Base-by-base conservation (phyloP, 1,139 yeast species). In the Candida anutae region DNA sequence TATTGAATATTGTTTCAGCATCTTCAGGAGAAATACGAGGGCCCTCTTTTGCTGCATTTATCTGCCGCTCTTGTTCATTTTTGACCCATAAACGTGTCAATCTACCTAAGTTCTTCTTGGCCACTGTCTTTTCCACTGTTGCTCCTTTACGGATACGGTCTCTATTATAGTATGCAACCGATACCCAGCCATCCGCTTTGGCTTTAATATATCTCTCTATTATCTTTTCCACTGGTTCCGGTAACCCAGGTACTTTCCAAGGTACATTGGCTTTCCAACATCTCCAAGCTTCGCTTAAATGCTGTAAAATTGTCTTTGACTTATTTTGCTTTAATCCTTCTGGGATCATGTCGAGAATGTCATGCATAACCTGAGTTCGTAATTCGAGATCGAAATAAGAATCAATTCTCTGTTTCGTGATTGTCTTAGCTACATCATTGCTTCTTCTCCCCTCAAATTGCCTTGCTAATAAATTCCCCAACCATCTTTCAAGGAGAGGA, bases 231-330 rank as follows among this genome's bases (percentile, higher is more conserved):
- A 90, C 75, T 0, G 97, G 96, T 29, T 74, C 79, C 3, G 99
- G 98, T 52, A 93, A 63, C 0, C 98, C 98, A 1, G 96, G 95
- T 8, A 90, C 98, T 44, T 85, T 80, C 98, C 98, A 93, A 1
- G 96, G 95, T 35, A 90, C 81, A 46, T 90, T 88, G 2, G 98
- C 98, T 52, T 93, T 93, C 98, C 98, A 93, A 50, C 98, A 90
- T 50, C 98, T 66, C 99, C 99, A 93, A 1, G 98, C 98, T 51
- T 93, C 98, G 48, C 95, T 82, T 31, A 93, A 62, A 54, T 93
- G 99, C 45, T 90, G 97, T 28, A 93, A 58, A 30, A 93, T 82
- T 0, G 94, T 79, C 45, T 83, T 80, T 2, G 95, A 77, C 48
- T 87, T 88, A 41, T 74, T 82, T 45, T 85, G 94, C 43, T 84